phyloP scores from a whole-genome alignment of 257 asterid species.

The Galeopsis tetrahit region DNA sequence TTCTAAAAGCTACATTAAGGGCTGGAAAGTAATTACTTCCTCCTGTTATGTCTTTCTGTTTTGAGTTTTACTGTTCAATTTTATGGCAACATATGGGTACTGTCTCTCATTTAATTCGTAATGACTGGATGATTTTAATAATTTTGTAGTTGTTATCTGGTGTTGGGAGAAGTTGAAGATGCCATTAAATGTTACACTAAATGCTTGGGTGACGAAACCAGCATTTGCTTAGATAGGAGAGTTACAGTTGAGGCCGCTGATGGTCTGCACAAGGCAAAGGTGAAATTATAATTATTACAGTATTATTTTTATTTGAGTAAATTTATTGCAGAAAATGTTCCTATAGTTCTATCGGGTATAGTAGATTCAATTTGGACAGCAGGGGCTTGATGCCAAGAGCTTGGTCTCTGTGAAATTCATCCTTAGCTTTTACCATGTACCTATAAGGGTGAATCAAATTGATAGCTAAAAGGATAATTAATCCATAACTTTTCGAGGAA shows the following conservation, averaged over 20 bases:
- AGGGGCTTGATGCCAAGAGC: background rate
- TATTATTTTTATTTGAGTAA: constrained; percentile 7
- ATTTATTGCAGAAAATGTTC: background rate
- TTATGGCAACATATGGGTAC: background rate
- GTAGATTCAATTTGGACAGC: background rate
- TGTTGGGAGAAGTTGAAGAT: constrained; percentile 81
- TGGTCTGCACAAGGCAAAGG: constrained; percentile 88
- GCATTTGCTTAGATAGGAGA: constrained; percentile 83
- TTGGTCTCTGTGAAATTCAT: constrained; percentile 16
- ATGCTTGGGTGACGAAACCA: constrained; percentile 61
- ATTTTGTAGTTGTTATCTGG: constrained; percentile 72
- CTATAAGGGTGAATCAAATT: background rate
- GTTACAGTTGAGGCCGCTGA: constrained; percentile 82
- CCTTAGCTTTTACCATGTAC: background rate
- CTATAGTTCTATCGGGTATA: background rate
- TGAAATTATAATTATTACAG: constrained; percentile 32
- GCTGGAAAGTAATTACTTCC: constrained; percentile 80
- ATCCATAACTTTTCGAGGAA: background rate
- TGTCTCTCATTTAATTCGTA: constrained; percentile 15
- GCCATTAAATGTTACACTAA: constrained; percentile 60
- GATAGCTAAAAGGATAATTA: background rate
- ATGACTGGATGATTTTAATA: constrained; percentile 7
- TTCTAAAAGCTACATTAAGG: constrained; percentile 71
- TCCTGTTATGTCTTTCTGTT: constrained; percentile 24
- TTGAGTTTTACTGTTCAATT: background rate